A percentile compares a stretch with the other conserved stretches of the same genome.
Evolutionary conservation across 805 yeast genomes (phyloP).

Genomic region (Saccharomyces jurei): DNA sequence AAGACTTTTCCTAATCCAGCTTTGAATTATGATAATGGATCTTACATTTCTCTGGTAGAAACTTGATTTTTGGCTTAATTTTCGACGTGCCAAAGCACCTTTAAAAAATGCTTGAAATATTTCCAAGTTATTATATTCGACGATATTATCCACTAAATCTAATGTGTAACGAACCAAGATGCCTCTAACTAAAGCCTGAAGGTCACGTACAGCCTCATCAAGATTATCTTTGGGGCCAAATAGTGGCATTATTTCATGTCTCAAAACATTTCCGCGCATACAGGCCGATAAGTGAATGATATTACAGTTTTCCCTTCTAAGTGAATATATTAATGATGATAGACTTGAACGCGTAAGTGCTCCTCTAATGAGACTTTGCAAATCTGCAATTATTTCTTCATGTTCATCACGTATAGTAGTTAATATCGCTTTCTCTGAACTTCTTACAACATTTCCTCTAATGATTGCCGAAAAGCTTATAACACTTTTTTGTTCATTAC

Average conservation of each 20-base stretch:
- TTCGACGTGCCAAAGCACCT: constrained; percentile 38
- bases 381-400: background rate
- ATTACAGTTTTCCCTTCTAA: constrained; percentile 17
- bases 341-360: background rate
- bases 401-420: background rate
- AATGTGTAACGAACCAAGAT: constrained; percentile 47
- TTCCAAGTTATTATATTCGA: constrained; percentile 37
- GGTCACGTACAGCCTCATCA: background rate
- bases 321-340: constrained; percentile 7
- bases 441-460: constrained; percentile 53
- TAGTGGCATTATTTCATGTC: background rate
- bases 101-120: constrained; percentile 48
- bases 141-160: constrained; percentile 47
- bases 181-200: constrained; percentile 61
- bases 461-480: constrained; percentile 54
- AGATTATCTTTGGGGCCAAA: background rate
- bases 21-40: constrained; percentile 67
- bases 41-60: constrained; percentile 50
- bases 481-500: constrained; percentile 20
- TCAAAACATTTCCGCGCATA: constrained; percentile 9
- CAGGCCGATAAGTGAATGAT: constrained; percentile 9
- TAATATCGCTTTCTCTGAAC: background rate
- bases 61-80: constrained; percentile 27
- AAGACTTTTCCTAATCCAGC: constrained; percentile 56
- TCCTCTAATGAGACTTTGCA: constrained; percentile 4